Evolutionary conservation across 768 basidiomycete genomes (phyloP).

Genomic region (Dentipellis sp.): DNA sequence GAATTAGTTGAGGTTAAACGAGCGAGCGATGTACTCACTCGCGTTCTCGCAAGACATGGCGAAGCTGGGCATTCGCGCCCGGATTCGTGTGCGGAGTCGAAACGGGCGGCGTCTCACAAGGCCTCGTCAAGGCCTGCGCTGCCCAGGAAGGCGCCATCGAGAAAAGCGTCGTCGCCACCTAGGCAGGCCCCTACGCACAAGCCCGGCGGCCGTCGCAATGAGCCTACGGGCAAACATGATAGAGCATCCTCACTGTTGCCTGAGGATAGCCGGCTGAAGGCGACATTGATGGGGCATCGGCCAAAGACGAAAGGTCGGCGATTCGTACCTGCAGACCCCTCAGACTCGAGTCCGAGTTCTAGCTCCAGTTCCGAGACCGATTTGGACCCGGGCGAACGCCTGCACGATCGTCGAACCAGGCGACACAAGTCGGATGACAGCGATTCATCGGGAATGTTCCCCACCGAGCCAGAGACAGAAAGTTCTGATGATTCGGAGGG

Average conservation of each 20-base stretch:
- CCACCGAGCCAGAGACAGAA: not conserved
- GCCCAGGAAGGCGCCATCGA: no score
- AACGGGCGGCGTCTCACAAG: no score
- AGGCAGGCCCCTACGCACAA: no score
- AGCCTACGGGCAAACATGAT: not conserved
- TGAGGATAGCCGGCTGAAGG: not conserved
- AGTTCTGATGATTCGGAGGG: not conserved
- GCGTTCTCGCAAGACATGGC: no score
- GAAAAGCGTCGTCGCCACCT: no score
- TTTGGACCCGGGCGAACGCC: not conserved
- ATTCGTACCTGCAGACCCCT: not conserved
- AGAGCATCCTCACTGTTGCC: not conserved
- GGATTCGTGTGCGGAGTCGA: no score
- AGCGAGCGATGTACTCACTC: no score
- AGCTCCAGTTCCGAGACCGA: not conserved
- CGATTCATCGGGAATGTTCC: not conserved
- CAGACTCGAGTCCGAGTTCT: not conserved
- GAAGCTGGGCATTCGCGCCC: no score
- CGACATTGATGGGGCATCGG: not conserved
- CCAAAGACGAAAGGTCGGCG: not conserved
- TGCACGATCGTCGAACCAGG: not conserved
- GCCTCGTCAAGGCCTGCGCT: no score
- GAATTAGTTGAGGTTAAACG: not conserved
- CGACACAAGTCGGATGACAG: not conserved
- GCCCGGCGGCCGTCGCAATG: not conserved